Evolutionary conservation across 306 rosid genomes (phyloP).

Genomic region (Rubus idaeus): DNA sequence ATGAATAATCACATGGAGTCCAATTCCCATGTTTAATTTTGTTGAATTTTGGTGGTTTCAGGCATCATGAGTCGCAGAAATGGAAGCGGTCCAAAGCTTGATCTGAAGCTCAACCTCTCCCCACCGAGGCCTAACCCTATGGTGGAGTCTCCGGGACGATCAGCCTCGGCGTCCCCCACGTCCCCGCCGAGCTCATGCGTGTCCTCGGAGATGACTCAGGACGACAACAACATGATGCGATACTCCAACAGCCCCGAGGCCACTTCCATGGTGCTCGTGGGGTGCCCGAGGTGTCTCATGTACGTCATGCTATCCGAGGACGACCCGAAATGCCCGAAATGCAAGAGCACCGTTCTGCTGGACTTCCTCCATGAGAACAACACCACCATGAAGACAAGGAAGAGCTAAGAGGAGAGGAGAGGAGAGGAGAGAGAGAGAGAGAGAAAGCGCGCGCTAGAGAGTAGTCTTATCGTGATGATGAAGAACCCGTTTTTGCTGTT

Average conservation of each 20-base stretch:
- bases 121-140: conserved; percentile 62
- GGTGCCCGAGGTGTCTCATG: conserved; percentile 91
- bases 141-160: conserved; percentile 55
- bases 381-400: conserved; percentile 35
- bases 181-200: conserved; percentile 84
- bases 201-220: conserved; percentile 69
- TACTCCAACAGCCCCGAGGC: conserved; percentile 70
- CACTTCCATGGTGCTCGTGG: conserved; percentile 75
- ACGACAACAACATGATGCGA: conserved; percentile 26
- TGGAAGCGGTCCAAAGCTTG: conserved; percentile 71
- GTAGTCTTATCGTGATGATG: background rate
- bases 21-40: background rate
- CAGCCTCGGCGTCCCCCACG: conserved; percentile 58
- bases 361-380: conserved; percentile 63
- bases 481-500: background rate
- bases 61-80: conserved; percentile 61
- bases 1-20: background rate
- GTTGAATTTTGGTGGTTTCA: conserved; percentile 9
- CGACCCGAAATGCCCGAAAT: conserved; percentile 86
- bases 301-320: conserved; percentile 80
- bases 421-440: background rate
- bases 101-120: conserved; percentile 79
- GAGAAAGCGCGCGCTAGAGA: background rate
- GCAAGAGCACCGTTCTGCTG: conserved; percentile 90
- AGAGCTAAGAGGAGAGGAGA: conserved; percentile 37